Percentiles rank a stretch among this genome's conserved stretches.
Evolutionary conservation across 2,329 filamentous ascomycete species (phyloP).

Genomic region (Arthroderma sp.): DNA sequence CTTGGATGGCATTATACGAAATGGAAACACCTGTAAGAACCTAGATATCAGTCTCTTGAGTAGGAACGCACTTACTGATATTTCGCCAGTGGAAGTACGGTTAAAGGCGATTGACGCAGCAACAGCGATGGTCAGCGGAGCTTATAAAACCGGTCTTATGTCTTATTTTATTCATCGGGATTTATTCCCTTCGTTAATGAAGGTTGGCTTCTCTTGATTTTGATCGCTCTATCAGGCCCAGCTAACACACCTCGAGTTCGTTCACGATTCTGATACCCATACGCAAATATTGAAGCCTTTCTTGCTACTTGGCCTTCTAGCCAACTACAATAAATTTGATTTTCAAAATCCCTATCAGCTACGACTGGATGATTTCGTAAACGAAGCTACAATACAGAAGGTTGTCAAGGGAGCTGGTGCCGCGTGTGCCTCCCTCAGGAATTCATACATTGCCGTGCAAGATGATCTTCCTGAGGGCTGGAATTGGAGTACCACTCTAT

Average conservation of each 20-base stretch:
- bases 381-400: conserved; percentile 73
- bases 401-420: conserved; percentile 65
- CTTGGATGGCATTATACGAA: conserved; percentile 71
- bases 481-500: conserved; percentile 68
- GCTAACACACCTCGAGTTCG: conserved; percentile 46
- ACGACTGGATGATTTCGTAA: conserved; percentile 87
- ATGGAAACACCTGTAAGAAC: conserved; percentile 55
- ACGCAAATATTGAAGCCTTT: conserved; percentile 60
- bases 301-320: conserved; percentile 69
- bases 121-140: conserved; percentile 76
- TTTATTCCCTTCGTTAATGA: conserved; percentile 87
- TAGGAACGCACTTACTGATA: not conserved
- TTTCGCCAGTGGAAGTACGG: conserved; percentile 52
- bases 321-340: conserved; percentile 99
- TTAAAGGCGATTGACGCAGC: conserved; percentile 70
- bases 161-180: conserved; percentile 94
- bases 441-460: conserved; percentile 71
- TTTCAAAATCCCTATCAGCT: conserved; percentile 93
- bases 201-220: conserved; percentile 44
- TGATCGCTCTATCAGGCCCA: not conserved
- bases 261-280: conserved; percentile 62
- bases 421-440: conserved; percentile 55
- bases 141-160: conserved; percentile 85
- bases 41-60: not conserved
- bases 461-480: conserved; percentile 86